Conservation (phyloP, 2,329 filamentous ascomycete genomes). For the Shiraia bambusicola region DNA sequence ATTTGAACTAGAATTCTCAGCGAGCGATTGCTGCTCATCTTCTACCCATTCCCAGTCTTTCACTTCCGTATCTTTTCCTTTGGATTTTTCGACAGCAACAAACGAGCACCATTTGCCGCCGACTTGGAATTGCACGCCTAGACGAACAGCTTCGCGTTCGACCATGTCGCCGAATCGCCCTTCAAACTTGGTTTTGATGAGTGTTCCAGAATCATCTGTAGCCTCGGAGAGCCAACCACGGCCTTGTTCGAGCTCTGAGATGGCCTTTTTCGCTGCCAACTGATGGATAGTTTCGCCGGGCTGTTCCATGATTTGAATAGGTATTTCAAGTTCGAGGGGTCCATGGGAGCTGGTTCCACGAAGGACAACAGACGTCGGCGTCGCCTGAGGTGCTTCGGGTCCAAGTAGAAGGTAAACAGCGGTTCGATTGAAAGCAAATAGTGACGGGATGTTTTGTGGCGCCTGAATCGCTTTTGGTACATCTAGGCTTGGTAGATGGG, state of each 20-base stretch:
- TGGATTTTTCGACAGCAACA: conserved; percentile 63
- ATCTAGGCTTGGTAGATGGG: conserved; percentile 55
- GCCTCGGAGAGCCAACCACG: conserved; percentile 60
- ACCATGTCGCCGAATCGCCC: conserved; percentile 61
- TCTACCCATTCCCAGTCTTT: conserved; percentile 31
- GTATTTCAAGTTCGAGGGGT: conserved; percentile 64
- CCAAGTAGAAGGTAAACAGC: conserved; percentile 67
- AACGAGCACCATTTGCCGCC: conserved; percentile 72
- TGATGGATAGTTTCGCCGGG: conserved; percentile 64
- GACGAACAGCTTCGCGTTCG: conserved; percentile 64
- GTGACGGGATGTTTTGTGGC: conserved; percentile 62
- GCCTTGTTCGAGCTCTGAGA: conserved; percentile 69
- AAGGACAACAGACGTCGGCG: conserved; percentile 59
- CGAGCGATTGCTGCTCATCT: conserved; percentile 6
- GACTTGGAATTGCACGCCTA: conserved; percentile 68
- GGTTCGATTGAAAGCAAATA: conserved; percentile 68
- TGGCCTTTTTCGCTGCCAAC: conserved; percentile 67
- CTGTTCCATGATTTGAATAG: conserved; percentile 54
- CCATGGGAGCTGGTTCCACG: conserved; percentile 59
- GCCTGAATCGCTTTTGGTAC: conserved; percentile 64
- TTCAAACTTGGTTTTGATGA: conserved; percentile 45
- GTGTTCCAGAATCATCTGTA: conserved; percentile 41
- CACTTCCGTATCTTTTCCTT: conserved; percentile 11
- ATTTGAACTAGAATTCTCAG: too few species aligned
- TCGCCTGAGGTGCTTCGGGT: conserved; percentile 49